Evolutionary conservation across 768 basidiomycete species (phyloP), one percentile per base, ranked within the genome.

Genomic region (Boletus coccyginus): DNA sequence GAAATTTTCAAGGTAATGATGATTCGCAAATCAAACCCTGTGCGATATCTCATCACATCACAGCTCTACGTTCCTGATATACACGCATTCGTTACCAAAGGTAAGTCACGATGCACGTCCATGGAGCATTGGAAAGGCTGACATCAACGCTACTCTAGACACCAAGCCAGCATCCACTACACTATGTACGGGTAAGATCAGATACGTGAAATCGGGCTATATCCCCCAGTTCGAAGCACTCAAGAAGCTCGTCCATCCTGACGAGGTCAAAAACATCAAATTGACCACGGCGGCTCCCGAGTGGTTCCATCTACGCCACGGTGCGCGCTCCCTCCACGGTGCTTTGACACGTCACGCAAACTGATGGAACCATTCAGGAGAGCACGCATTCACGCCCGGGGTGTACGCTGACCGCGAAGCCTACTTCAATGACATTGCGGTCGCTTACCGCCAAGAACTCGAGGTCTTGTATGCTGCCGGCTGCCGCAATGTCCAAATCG

Each of bases 301-400:
- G 36, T 87, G 86, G 85, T 85, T 82, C 68, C 85, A 87, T 66
- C 80, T 87, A 31, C 80, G 83, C 27, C 85, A 86, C 65, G 87
- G 87, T 48, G 77, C 75, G 61, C 7, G 8, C 6, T 6, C 17
- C 29, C 40, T 12, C 4, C 21, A n/a, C 39, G 4, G 13, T n/a
- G 21, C 32, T 14, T 14, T 5, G 5, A 3, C 7, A 7, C 9
- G 2, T 32, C 44, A 11, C 2, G 9, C 7, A 4, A 16, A 46
- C 44, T 61, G 38, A 58, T 24, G 2, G 6, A 14, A 13, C 10
- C 10, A 5, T 24, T 11, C 19, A 69, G 67, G 67, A 10, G 53
- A 70, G 21, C 52, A 70, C 33, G 63, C 68, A 4, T 69, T 55
- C 53, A 21, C 17, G 14, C 53, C 55, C 12, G 63, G 29, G 1